Evolutionary conservation across 2,329 filamentous ascomycete species (phyloP).

Genomic region (Colletotrichum sp.): DNA sequence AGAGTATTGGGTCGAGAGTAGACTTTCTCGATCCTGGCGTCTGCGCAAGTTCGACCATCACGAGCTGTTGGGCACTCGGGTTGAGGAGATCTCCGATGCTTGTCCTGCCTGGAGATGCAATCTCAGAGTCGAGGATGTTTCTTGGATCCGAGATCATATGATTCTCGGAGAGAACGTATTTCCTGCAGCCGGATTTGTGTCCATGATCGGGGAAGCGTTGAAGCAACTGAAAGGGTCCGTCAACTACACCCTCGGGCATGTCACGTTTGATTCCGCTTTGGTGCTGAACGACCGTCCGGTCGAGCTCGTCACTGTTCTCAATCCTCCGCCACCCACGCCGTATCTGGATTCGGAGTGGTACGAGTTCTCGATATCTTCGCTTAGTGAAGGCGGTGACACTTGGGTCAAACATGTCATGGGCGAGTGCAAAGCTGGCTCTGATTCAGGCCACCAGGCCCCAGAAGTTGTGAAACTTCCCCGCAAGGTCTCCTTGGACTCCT

Average conservation of each 20-base stretch:
- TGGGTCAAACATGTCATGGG: slow-evolving; percentile 6
- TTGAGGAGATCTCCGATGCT: slow-evolving; percentile 1
- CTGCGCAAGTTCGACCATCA: background rate
- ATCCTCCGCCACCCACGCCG: slow-evolving; percentile 27
- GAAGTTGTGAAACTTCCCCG: slow-evolving; percentile 17
- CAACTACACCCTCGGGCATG: slow-evolving; percentile 31
- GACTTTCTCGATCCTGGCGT: slow-evolving; percentile 6
- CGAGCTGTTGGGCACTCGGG: slow-evolving; percentile 9
- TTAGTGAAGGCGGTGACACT: slow-evolving; percentile 19
- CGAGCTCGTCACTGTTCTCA: slow-evolving; percentile 36
- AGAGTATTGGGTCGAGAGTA: slow-evolving; percentile 3
- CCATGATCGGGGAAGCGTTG: slow-evolving; percentile 13
- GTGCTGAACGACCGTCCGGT: slow-evolving; percentile 29
- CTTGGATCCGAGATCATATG: slow-evolving; percentile 5
- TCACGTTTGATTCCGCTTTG: slow-evolving; percentile 33
- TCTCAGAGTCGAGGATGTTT: slow-evolving; percentile 1
- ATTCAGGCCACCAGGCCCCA: background rate
- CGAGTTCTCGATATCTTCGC: slow-evolving; percentile 35
- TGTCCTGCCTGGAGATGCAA: slow-evolving; percentile 12
- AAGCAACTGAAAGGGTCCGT: background rate
- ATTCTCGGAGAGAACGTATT: background rate
- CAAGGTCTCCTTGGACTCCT: slow-evolving; percentile 22
- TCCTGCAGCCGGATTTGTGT: slow-evolving; percentile 3
- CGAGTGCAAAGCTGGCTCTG: background rate
- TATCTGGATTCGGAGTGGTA: slow-evolving; percentile 30